These are phyloP conservation scores for Ceratobasidium sp. DNA, from an alignment of 1,284 basidiomycete species.

Conservation along the genomic window DNA sequence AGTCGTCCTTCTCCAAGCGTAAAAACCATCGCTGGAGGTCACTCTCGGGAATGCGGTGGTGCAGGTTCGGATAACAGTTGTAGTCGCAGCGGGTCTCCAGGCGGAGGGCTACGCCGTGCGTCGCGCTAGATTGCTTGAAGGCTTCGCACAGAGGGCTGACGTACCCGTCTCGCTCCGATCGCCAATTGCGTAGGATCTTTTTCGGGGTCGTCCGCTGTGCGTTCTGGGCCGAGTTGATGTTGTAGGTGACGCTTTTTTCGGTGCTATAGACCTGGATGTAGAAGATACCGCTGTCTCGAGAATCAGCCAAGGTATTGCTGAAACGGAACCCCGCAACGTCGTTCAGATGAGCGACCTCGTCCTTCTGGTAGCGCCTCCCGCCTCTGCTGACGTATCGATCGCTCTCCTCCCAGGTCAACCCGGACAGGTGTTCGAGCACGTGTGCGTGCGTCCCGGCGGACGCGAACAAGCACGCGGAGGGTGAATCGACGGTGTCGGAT, in stretches of 20 bases:
- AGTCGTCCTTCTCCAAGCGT: neutral
- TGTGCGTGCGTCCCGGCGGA: constrained; percentile 3
- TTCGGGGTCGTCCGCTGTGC: constrained; percentile 17
- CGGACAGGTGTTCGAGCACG: neutral
- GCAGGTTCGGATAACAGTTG: neutral
- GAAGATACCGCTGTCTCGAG: neutral
- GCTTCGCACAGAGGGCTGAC: neutral
- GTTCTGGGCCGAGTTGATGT: neutral
- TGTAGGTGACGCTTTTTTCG: constrained; percentile 25
- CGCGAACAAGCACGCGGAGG: neutral
- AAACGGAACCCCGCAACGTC: constrained; percentile 16
- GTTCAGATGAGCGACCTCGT: constrained; percentile 25
- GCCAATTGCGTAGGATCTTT: neutral
- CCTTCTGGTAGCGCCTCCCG: constrained; percentile 21
- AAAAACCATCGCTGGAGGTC: neutral
- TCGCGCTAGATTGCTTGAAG: neutral
- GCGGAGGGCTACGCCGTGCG: constrained; percentile 15
- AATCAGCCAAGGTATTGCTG: neutral
- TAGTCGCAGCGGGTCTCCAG: constrained; percentile 13
- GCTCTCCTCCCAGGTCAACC: neutral
- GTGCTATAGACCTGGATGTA: constrained; percentile 32
- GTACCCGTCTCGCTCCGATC: neutral
- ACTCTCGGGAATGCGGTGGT: neutral
- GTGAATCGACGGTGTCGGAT: neutral
- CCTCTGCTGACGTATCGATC: neutral